Percentiles rank a stretch among this genome's conserved stretches.
Evolutionary conservation across 345 rosid species (phyloP).

Genomic region (Hibiscus syriacus): DNA sequence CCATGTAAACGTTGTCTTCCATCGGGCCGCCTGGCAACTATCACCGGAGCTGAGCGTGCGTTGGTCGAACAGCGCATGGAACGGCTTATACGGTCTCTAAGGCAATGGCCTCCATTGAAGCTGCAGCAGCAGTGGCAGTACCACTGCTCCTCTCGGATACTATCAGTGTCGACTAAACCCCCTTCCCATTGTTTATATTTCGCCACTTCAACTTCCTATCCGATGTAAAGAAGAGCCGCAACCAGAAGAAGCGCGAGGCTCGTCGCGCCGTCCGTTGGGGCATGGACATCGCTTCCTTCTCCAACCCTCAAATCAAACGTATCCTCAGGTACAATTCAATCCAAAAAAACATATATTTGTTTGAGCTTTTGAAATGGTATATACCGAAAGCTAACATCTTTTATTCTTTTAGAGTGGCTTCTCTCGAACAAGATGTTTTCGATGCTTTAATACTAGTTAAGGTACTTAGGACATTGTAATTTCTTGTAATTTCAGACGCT

Average conservation of each 20-base stretch:
- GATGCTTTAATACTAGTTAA: slow-evolving; percentile 77
- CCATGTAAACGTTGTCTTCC: not conserved
- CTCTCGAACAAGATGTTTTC: slow-evolving; percentile 55
- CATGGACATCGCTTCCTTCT: slow-evolving; percentile 68
- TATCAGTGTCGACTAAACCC: slow-evolving; percentile 9
- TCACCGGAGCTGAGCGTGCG: not conserved
- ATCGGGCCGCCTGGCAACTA: not conserved
- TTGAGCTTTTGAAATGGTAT: not conserved
- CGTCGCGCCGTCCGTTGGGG: slow-evolving; percentile 76
- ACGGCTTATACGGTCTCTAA: slow-evolving; percentile 35
- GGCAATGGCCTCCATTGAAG: slow-evolving; percentile 29
- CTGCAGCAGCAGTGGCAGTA: slow-evolving; percentile 13
- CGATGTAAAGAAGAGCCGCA: slow-evolving; percentile 49
- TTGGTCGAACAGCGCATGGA: slow-evolving; percentile 25
- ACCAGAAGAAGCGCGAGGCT: slow-evolving; percentile 88
- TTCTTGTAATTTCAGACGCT: not conserved
- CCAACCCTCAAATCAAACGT: slow-evolving; percentile 56
- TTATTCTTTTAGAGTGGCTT: slow-evolving; percentile 40
- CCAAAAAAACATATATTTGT: not conserved
- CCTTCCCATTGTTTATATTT: slow-evolving; percentile 11
- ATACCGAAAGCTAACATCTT: not conserved
- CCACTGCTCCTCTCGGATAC: slow-evolving; percentile 10
- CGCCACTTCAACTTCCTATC: slow-evolving; percentile 24
- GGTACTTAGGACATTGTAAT: slow-evolving; percentile 26
- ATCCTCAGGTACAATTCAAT: slow-evolving; percentile 38